These are phyloP conservation scores for Malania oleifera DNA, from an alignment of 164 flowering plant species.

Conservation along the genomic window DNA sequence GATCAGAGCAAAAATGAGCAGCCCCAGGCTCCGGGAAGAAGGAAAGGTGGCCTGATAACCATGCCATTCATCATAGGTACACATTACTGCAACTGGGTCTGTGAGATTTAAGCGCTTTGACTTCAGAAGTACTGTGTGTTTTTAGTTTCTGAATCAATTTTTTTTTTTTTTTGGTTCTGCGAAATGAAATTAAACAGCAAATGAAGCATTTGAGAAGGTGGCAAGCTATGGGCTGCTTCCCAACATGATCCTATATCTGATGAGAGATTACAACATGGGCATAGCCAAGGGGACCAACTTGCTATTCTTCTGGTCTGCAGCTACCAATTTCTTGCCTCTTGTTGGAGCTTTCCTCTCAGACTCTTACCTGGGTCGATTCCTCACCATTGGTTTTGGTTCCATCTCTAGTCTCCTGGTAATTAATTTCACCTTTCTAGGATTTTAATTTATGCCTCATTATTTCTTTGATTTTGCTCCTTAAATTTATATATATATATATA, in stretches of 20 bases:
- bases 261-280: slow-evolving; percentile 37
- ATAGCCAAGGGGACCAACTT: slow-evolving; percentile 38
- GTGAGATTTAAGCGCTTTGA: not conserved
- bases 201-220: slow-evolving; percentile 71
- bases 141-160: not conserved
- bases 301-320: slow-evolving; percentile 53
- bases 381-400: slow-evolving; percentile 55
- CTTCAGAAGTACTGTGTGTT: not conserved
- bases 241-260: slow-evolving; percentile 63
- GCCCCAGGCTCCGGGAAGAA: not conserved
- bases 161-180: not conserved
- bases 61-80: slow-evolving; percentile 57
- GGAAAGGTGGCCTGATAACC: slow-evolving; percentile 30
- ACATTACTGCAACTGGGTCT: not conserved
- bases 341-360: slow-evolving; percentile 69
- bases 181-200: no score
- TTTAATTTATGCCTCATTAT: no score
- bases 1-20: not conserved
- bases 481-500: no score
- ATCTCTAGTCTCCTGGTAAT: slow-evolving; percentile 46
- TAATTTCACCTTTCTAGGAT: not conserved
- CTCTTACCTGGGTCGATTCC: slow-evolving; percentile 64
- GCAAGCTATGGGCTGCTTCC: slow-evolving; percentile 60
- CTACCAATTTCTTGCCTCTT: slow-evolving; percentile 50
- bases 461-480: no score